Conservation (phyloP, 2,329 filamentous ascomycete genomes). For the Diaporthe sp. region DNA sequence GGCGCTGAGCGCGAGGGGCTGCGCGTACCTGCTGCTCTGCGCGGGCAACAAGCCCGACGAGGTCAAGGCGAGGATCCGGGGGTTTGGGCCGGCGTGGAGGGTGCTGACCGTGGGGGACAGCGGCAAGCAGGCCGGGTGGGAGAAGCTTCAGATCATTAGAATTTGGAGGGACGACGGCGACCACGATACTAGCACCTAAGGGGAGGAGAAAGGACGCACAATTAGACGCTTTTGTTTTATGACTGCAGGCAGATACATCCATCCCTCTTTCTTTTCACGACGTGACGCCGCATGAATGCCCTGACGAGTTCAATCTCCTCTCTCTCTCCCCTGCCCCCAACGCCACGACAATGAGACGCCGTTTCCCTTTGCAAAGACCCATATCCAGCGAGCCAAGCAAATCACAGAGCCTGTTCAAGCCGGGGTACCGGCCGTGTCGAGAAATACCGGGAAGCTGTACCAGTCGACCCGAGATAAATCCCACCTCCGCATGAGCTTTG, state of each 20-base stretch:
- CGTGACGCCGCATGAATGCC: constrained; percentile 19
- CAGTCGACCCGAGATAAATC: constrained; percentile 9
- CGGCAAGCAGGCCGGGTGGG: constrained; percentile 92
- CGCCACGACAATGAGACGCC: constrained; percentile 36
- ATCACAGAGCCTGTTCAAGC: not conserved
- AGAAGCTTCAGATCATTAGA: constrained; percentile 90
- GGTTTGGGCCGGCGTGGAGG: constrained; percentile 73
- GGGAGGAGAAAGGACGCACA: constrained; percentile 37
- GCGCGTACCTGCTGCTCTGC: constrained; percentile 91
- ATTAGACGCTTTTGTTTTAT: constrained; percentile 33
- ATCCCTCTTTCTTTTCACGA: constrained; percentile 5
- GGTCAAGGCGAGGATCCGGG: constrained; percentile 74
- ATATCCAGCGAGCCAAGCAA: constrained; percentile 26
- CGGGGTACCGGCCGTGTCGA: not conserved
- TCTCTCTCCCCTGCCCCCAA: constrained; percentile 29
- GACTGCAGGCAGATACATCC: constrained; percentile 22
- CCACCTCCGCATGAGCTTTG: not conserved
- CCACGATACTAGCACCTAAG: not conserved
- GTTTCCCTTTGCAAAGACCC: constrained; percentile 1
- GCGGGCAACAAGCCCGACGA: constrained; percentile 88
- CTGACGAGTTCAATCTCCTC: constrained; percentile 19
- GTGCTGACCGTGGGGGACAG: constrained; percentile 85
- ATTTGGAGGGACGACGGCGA: constrained; percentile 75
- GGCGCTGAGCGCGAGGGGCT: constrained; percentile 76
- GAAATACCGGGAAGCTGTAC: not conserved